A percentile compares a stretch with the other conserved stretches of the same genome.
These are phyloP conservation scores for Acanthochlamys bracteata DNA, from an alignment of 106 monocot species.

Conservation along the genomic window DNA sequence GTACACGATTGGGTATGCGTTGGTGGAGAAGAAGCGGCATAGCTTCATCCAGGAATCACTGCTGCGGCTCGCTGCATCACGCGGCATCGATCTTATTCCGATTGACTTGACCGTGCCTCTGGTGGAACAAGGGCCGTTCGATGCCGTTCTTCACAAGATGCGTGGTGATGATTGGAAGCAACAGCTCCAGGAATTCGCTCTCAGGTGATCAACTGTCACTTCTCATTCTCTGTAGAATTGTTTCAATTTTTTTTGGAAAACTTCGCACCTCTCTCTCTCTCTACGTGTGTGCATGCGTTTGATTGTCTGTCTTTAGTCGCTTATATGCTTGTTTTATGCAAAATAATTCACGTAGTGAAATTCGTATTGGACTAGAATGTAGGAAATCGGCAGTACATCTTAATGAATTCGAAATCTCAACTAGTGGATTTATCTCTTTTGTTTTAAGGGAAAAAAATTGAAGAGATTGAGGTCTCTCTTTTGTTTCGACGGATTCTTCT, in stretches of 20 bases:
- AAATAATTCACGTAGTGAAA: no score
- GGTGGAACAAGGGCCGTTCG: constrained; percentile 30
- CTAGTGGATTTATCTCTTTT: no score
- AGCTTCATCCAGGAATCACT: constrained; percentile 49
- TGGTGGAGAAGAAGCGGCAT: constrained; percentile 39
- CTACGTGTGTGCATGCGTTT: no score
- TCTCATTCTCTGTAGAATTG: neutral
- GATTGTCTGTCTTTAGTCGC: no score
- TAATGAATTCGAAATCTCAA: no score
- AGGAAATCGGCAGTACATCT: no score
- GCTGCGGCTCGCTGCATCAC: constrained; percentile 20
- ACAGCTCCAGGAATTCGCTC: constrained; percentile 26
- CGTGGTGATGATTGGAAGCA: constrained; percentile 24
- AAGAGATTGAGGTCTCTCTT: no score
- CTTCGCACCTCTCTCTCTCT: no score
- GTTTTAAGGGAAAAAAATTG: no score
- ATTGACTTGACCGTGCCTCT: constrained; percentile 38
- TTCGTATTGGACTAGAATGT: no score
- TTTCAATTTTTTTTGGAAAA: neutral
- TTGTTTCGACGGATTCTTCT: no score
- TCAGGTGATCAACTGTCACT: neutral
- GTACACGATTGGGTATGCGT: constrained; percentile 39
- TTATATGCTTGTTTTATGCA: no score
- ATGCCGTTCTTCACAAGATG: constrained; percentile 57
- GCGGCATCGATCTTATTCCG: constrained; percentile 44